Conservation (phyloP, 139 green algal species). For the Deuterostichococcus epilithicus region DNA sequence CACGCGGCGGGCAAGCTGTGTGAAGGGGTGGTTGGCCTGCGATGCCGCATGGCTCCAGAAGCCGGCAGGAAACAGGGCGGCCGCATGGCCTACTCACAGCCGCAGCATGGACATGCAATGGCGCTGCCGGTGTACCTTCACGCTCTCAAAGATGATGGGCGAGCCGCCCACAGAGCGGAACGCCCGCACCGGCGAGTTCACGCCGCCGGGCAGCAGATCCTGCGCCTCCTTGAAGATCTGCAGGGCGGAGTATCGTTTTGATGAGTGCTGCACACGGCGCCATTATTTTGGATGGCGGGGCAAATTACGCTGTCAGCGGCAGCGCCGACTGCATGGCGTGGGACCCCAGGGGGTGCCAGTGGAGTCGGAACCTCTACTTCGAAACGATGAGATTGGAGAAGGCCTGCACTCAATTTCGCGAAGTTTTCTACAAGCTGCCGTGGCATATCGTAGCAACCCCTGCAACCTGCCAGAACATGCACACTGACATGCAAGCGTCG, state of each 20-base stretch:
- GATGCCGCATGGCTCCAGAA: too few relatives aligned
- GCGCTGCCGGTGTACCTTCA: slow-evolving; percentile 66
- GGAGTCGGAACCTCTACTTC: not conserved
- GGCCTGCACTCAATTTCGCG: too few relatives aligned
- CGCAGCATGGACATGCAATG: too few relatives aligned
- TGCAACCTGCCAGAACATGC: too few relatives aligned
- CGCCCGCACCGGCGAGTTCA: slow-evolving; percentile 96
- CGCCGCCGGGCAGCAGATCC: slow-evolving; percentile 91
- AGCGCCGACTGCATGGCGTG: not conserved
- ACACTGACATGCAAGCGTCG: too few relatives aligned
- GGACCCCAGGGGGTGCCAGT: too few relatives aligned
- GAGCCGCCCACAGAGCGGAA: slow-evolving; percentile 97
- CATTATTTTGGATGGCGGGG: too few relatives aligned
- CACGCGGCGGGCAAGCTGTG: too few relatives aligned
- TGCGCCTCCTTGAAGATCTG: slow-evolving; percentile 92
- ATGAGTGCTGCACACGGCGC: too few relatives aligned
- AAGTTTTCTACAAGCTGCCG: too few relatives aligned
- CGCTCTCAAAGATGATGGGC: slow-evolving; percentile 95
- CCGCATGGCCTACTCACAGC: not conserved
- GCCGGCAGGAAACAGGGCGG: not conserved
- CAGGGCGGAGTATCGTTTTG: not conserved
- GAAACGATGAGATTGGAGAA: not conserved
- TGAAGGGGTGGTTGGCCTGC: too few relatives aligned
- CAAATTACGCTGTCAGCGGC: not conserved
- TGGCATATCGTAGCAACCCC: too few relatives aligned